Percentiles rank a stretch among this genome's conserved stretches.
phyloP scores from a whole-genome alignment of 139 green algal species.

The Edaphochlamys debaryana region DNA sequence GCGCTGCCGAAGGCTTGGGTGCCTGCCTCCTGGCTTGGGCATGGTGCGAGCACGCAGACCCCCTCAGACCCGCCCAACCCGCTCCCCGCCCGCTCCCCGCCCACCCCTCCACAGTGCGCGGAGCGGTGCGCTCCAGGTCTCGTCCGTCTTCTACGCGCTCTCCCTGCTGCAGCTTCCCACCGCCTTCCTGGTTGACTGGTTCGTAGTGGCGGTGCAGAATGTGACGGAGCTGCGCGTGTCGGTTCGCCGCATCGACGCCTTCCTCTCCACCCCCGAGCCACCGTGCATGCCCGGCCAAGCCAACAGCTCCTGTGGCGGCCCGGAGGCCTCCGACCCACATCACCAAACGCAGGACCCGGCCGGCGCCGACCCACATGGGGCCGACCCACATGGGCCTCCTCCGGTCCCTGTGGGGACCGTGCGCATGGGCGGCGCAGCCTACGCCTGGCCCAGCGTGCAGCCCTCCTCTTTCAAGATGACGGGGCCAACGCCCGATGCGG shows the following conservation, averaged over 20 bases:
- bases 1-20: too few relatives aligned
- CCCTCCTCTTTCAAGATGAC: not conserved
- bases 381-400: too few relatives aligned
- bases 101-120: slow-evolving; percentile 3
- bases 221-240: slow-evolving; percentile 70
- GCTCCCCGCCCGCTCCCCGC: too few relatives aligned
- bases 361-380: too few relatives aligned
- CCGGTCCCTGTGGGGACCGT: slow-evolving; percentile 49
- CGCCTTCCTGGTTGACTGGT: slow-evolving; percentile 71
- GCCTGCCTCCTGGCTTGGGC: too few relatives aligned
- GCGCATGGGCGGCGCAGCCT: slow-evolving; percentile 62
- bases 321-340: too few relatives aligned
- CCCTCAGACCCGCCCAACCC: too few relatives aligned
- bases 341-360: too few relatives aligned
- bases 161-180: slow-evolving; percentile 63
- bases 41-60: too few relatives aligned
- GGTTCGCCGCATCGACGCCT: slow-evolving; percentile 71
- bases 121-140: slow-evolving; percentile 48
- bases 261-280: slow-evolving; percentile 78
- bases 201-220: slow-evolving; percentile 30
- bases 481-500: not conserved
- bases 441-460: slow-evolving; percentile 73
- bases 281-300: not conserved
- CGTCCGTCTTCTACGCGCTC: slow-evolving; percentile 71
- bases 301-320: too few relatives aligned